A percentile compares a stretch with the other conserved stretches of the same genome.
These are phyloP conservation scores for Streptanthus diversifolius DNA, from an alignment of 345 rosid genomes.

Conservation along the genomic window DNA sequence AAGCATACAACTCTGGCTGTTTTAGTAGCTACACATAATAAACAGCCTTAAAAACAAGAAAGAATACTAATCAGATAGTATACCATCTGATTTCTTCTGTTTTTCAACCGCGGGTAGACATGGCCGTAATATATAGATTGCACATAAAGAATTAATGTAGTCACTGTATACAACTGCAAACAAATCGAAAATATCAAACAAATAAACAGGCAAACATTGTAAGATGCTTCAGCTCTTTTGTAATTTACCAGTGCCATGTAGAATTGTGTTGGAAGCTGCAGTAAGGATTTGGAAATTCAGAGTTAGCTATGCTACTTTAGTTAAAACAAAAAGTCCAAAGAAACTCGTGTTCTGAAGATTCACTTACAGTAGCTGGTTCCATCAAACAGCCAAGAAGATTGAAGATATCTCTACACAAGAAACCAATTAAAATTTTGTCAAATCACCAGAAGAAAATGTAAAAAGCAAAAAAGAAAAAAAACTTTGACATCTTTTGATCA, in stretches of 20 bases:
- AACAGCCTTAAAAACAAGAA: constrained; percentile 1
- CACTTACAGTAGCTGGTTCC: constrained; percentile 83
- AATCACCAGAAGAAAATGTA: background rate
- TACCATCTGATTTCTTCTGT: constrained; percentile 43
- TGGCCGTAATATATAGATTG: constrained; percentile 71
- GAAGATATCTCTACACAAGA: constrained; percentile 62
- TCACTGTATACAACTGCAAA: constrained; percentile 61
- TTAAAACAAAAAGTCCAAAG: background rate
- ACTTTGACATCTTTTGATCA: background rate
- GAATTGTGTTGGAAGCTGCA: constrained; percentile 91
- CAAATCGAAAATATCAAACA: background rate
- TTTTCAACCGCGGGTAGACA: constrained; percentile 49
- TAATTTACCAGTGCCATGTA: constrained; percentile 69
- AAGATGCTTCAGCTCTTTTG: background rate
- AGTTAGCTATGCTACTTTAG: constrained; percentile 17
- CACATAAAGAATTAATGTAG: constrained; percentile 46
- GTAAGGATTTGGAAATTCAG: constrained; percentile 18
- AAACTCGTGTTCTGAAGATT: background rate
- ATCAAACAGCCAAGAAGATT: constrained; percentile 72
- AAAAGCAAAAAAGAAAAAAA: background rate
- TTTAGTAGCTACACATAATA: constrained; percentile 25
- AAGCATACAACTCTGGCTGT: constrained; percentile 12
- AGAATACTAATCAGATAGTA: background rate
- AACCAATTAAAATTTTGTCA: background rate
- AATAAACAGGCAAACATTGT: background rate